A percentile compares a stretch with the other conserved stretches of the same genome.
These are phyloP conservation scores for Rubroboletus satanas DNA, from an alignment of 768 basidiomycete genomes.

Conservation along the genomic window DNA sequence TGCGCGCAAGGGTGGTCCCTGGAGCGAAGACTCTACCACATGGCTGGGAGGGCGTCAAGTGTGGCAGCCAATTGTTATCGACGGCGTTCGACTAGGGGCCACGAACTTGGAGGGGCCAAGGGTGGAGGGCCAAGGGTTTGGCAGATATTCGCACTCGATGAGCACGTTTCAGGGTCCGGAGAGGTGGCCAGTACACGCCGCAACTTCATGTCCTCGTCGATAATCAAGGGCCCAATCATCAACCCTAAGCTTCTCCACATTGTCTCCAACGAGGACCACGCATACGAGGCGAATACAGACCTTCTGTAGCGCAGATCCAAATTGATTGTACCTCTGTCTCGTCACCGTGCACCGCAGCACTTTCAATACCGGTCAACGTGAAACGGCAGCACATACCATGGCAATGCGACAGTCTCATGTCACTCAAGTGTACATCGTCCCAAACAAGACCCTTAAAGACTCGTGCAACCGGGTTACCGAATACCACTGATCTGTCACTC, in stretches of 20 bases:
- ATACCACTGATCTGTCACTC: background rate
- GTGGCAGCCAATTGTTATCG: conserved; percentile 24
- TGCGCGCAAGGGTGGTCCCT: background rate
- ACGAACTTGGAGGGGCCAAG: background rate
- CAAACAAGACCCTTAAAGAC: background rate
- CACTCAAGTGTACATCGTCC: background rate
- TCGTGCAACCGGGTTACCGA: background rate
- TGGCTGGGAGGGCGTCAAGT: background rate
- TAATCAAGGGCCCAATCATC: background rate
- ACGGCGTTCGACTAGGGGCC: background rate
- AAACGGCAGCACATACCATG: background rate
- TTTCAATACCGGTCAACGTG: too few species aligned
- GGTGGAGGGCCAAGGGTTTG: conserved; percentile 19
- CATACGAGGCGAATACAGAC: background rate
- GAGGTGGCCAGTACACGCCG: conserved; percentile 5
- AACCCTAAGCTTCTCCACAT: background rate
- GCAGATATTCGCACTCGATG: background rate
- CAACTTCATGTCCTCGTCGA: conserved; percentile 1
- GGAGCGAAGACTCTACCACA: background rate
- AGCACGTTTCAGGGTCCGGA: conserved; percentile 20
- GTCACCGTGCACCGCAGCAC: too few species aligned
- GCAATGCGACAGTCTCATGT: background rate
- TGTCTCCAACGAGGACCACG: background rate
- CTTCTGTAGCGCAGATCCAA: background rate
- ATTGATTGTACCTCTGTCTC: background rate